Percentiles rank a stretch among this genome's conserved stretches.
phyloP scores from a whole-genome alignment of 371 early-diverging fungal genomes.

The Saksenaea vasiformis region DNA sequence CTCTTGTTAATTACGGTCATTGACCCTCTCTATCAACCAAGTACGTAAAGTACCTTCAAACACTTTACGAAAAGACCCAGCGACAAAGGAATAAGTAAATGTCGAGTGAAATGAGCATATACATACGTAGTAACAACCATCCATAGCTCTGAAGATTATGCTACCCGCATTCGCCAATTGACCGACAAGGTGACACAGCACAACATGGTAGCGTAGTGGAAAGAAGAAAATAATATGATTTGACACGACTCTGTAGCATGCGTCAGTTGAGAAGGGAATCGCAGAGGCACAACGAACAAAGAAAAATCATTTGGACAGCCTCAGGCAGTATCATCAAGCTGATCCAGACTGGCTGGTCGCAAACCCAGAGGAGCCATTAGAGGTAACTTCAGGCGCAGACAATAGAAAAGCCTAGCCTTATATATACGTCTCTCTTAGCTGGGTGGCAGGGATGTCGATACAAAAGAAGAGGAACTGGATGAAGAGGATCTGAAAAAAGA shows the following conservation, averaged over 20 bases:
- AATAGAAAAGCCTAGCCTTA: conserved; percentile 3
- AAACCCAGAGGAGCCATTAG: conserved; percentile 16
- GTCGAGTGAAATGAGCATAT: background rate
- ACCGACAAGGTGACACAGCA: background rate
- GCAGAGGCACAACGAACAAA: conserved; percentile 29
- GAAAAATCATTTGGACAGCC: conserved; percentile 27
- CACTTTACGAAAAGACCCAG: background rate
- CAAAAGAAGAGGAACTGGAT: background rate
- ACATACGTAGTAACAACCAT: background rate
- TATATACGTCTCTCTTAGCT: background rate
- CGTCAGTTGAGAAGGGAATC: conserved; percentile 32
- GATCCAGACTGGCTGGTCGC: conserved; percentile 41
- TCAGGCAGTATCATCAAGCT: conserved; percentile 25
- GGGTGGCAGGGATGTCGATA: background rate
- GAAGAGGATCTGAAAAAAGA: background rate
- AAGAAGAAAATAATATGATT: background rate
- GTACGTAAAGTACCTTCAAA: conserved; percentile 8
- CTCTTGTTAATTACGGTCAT: background rate
- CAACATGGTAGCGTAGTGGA: background rate
- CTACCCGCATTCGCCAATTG: background rate
- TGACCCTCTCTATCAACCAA: background rate
- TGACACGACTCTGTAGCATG: conserved; percentile 17
- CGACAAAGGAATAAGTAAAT: background rate
- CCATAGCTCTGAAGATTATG: conserved; percentile 1
- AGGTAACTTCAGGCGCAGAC: conserved; percentile 6